Conservation (phyloP, 2,329 filamentous ascomycete species). For the Ustilaginoidea virens region DNA sequence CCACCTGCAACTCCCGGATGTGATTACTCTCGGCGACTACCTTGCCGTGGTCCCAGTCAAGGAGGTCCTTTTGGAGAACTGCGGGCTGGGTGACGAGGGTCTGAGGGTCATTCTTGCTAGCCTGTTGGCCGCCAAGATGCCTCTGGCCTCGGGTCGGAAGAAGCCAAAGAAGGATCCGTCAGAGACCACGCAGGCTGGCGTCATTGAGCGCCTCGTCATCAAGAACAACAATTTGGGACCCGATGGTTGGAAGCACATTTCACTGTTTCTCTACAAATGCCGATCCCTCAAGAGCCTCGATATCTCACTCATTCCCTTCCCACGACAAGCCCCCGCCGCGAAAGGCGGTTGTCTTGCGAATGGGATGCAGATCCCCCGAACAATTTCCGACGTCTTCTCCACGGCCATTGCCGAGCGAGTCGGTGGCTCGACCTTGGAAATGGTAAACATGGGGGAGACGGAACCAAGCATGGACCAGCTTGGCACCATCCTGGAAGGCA, state of each 20-base stretch:
- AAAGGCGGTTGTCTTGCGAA: conserved; percentile 16
- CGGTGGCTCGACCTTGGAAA: conserved; percentile 60
- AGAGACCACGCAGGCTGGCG: conserved; percentile 43
- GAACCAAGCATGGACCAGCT: conserved; percentile 57
- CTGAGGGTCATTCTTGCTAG: conserved; percentile 76
- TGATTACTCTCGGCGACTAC: conserved; percentile 83
- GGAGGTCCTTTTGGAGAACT: conserved; percentile 75
- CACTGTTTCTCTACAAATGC: conserved; percentile 80
- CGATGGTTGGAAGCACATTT: conserved; percentile 85
- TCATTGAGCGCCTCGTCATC: conserved; percentile 73
- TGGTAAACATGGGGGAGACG: conserved; percentile 72
- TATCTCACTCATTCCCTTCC: conserved; percentile 71
- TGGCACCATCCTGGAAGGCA: conserved; percentile 62
- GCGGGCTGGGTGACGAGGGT: conserved; percentile 73
- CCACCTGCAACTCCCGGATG: conserved; percentile 66
- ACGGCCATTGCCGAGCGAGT: conserved; percentile 64
- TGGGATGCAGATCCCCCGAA: conserved; percentile 17
- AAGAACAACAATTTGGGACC: conserved; percentile 84
- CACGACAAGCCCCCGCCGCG: conserved; percentile 22
- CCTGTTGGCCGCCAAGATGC: conserved; percentile 61
- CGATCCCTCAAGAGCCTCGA: conserved; percentile 75
- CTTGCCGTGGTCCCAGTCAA: conserved; percentile 84
- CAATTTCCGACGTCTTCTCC: conserved; percentile 46
- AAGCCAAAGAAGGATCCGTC: conserved; percentile 28
- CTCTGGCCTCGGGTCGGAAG: conserved; percentile 34